Evolutionary conservation across 768 basidiomycete genomes (phyloP).

Genomic region (Rhodocollybia butyracea): DNA sequence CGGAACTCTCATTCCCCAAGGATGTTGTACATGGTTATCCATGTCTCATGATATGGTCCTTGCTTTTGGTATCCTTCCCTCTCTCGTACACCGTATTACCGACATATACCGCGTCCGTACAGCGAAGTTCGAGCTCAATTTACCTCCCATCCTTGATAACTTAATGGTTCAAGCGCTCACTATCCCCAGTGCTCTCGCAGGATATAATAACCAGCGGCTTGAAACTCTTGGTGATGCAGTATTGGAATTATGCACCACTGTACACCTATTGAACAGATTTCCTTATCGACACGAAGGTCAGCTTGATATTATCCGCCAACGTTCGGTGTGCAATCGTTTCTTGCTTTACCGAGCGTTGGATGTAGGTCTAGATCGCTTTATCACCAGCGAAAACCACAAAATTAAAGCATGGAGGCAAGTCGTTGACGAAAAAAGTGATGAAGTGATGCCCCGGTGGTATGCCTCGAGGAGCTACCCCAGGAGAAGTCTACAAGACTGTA

Average conservation of each 20-base stretch:
- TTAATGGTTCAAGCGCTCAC: conserved; percentile 74
- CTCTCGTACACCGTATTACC: conserved; percentile 63
- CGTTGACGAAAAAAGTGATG: conserved; percentile 30
- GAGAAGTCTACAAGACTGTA: conserved; percentile 78
- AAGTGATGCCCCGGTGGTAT: conserved; percentile 25
- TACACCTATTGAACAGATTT: conserved; percentile 74
- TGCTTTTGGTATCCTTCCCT: conserved; percentile 59
- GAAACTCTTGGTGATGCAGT: conserved; percentile 89
- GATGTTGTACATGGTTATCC: conserved; percentile 51
- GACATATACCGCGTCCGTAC: conserved; percentile 58
- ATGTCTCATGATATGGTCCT: conserved; percentile 48
- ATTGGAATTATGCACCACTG: conserved; percentile 70
- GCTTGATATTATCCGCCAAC: conserved; percentile 60
- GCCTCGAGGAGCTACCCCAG: conserved; percentile 54
- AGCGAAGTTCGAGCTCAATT: conserved; percentile 49
- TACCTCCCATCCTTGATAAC: conserved; percentile 57
- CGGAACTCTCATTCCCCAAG: conserved; percentile 34
- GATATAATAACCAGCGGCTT: conserved; percentile 79
- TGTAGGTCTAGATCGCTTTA: conserved; percentile 56
- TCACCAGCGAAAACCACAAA: conserved; percentile 57
- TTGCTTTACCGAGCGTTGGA: conserved; percentile 66
- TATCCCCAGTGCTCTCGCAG: conserved; percentile 57
- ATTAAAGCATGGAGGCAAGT: conserved; percentile 59
- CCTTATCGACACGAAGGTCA: conserved; percentile 84
- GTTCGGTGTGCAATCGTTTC: conserved; percentile 66